Conservation (phyloP, 345 rosid genomes). For the Salix exigua region DNA sequence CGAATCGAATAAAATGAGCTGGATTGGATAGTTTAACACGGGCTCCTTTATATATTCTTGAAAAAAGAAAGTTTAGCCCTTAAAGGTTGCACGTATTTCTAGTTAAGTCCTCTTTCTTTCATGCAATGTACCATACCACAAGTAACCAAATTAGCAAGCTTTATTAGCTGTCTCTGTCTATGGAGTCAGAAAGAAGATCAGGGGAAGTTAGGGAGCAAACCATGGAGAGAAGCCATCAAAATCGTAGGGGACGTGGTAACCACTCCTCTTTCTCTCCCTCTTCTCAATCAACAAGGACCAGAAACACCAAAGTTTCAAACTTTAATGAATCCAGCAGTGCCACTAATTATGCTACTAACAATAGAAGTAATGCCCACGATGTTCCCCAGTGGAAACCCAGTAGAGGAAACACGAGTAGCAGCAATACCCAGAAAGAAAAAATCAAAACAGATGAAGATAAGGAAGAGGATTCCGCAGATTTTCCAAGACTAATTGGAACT, state of each 20-base stretch:
- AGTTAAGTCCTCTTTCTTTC: too few relatives aligned
- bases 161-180: too few relatives aligned
- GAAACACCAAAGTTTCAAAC: background rate
- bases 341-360: background rate
- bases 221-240: conserved; percentile 6
- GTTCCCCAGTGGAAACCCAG: background rate
- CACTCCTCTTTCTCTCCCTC: background rate
- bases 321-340: background rate
- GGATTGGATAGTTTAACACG: too few relatives aligned
- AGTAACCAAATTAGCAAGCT: too few relatives aligned
- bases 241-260: background rate
- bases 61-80: too few relatives aligned
- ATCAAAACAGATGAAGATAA: background rate
- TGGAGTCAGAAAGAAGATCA: background rate
- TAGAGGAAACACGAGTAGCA: background rate
- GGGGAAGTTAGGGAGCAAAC: background rate
- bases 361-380: background rate
- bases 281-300: background rate
- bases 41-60: too few relatives aligned
- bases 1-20: too few relatives aligned
- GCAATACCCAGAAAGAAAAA: background rate
- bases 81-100: too few relatives aligned
- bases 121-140: too few relatives aligned
- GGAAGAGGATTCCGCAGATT: background rate
- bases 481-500: conserved; percentile 49